Conservation (phyloP, 768 basidiomycete genomes). For the Tulasnella sp. region DNA sequence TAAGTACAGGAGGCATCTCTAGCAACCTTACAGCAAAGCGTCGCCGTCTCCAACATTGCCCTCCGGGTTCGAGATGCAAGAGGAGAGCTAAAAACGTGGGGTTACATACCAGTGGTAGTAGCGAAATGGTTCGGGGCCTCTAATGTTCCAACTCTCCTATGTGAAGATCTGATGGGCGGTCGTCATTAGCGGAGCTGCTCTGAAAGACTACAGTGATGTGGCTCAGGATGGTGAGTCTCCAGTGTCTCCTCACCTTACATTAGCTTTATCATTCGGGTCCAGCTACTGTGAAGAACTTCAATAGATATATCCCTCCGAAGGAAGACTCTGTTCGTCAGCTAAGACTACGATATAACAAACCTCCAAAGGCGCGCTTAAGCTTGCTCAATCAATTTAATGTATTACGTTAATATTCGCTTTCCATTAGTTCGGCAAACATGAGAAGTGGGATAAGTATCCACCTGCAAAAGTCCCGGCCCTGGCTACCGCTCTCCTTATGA, state of each 20-base stretch:
- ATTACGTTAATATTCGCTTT: neutral
- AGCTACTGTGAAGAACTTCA: neutral
- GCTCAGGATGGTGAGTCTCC: neutral
- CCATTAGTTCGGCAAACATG: neutral
- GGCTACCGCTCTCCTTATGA: neutral
- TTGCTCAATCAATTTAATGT: neutral
- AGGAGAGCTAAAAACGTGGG: conserved; percentile 5
- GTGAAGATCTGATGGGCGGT: neutral
- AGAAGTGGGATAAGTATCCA: neutral
- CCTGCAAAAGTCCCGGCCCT: neutral
- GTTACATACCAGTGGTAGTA: neutral
- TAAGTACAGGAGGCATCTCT: neutral
- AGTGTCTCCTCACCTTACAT: neutral
- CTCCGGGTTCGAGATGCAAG: neutral
- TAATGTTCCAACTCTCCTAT: neutral
- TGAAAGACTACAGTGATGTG: neutral
- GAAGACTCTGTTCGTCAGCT: neutral
- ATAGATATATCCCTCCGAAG: neutral
- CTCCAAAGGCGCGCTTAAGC: neutral
- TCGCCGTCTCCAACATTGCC: conserved; percentile 2
- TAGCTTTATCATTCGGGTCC: neutral
- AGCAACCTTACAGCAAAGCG: neutral
- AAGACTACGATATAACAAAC: neutral
- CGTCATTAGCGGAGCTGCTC: neutral
- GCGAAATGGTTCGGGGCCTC: neutral